phyloP scores from a whole-genome alignment of 2,329 filamentous ascomycete species.

The Scleromitrula shiraiana region DNA sequence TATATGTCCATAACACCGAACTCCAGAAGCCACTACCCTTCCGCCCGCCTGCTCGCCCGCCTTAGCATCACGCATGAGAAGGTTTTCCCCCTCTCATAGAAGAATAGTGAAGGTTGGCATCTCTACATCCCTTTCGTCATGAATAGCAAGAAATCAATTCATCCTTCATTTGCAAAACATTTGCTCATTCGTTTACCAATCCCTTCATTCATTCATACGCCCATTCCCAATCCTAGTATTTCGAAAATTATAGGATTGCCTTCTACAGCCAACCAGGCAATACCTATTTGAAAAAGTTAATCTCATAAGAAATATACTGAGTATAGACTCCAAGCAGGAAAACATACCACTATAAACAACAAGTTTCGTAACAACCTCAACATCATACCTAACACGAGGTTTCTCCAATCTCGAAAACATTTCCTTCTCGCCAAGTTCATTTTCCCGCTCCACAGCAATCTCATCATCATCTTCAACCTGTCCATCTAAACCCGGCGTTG shows the following conservation, averaged over 20 bases:
- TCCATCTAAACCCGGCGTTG: conserved; percentile 27
- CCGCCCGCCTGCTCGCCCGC: too few species aligned
- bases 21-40: too few species aligned
- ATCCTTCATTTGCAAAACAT: too few species aligned
- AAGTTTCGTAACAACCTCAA: conserved; percentile 96
- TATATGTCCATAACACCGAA: too few species aligned
- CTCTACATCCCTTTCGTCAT: too few species aligned
- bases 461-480: conserved; percentile 31
- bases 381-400: conserved; percentile 88
- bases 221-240: conserved; percentile 34
- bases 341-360: conserved; percentile 83
- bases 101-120: too few species aligned
- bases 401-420: conserved; percentile 79
- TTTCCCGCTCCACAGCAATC: conserved; percentile 37
- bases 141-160: too few species aligned
- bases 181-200: too few species aligned
- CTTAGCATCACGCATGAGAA: too few species aligned
- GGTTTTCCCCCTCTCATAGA: too few species aligned
- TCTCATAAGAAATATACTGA: conserved; percentile 7
- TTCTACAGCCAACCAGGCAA: conserved; percentile 65
- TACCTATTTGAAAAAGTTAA: conserved; percentile 48
- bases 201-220: too few species aligned
- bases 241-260: conserved; percentile 37
- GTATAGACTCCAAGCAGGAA: too few species aligned
- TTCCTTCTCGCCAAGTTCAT: conserved; percentile 56